Evolutionary conservation across 208 protist species (phyloP).

Genomic region (Wallacemonas sp.): DNA sequence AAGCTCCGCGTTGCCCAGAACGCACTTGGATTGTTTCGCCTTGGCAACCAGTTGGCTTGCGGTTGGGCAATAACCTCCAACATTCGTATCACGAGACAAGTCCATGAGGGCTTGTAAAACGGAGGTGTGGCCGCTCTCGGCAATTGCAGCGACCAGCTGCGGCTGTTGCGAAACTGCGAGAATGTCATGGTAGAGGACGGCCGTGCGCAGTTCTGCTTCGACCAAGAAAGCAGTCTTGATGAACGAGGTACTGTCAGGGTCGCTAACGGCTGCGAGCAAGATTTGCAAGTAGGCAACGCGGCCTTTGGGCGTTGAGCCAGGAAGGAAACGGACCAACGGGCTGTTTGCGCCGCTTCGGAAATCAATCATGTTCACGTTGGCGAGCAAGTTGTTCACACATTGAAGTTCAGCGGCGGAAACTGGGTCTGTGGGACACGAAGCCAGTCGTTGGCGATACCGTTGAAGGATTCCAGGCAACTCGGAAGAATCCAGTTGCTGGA

Average conservation of each 20-base stretch:
- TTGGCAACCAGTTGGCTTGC: too few relatives aligned
- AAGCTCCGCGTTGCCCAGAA: too few relatives aligned
- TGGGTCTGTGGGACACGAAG: not conserved
- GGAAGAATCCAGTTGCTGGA: not conserved
- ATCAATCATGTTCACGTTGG: not conserved
- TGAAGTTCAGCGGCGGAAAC: not conserved
- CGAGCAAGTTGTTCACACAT: not conserved
- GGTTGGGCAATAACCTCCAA: too few relatives aligned
- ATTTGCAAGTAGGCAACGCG: not conserved
- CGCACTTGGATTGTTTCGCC: too few relatives aligned
- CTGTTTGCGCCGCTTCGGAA: constrained; percentile 9
- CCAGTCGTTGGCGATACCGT: not conserved
- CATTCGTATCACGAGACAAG: too few relatives aligned
- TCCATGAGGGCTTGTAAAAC: too few relatives aligned
- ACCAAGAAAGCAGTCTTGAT: not conserved
- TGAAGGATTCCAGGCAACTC: not conserved
- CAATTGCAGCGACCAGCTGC: too few relatives aligned
- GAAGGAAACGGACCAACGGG: not conserved
- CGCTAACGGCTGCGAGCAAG: not conserved
- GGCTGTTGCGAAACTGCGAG: too few relatives aligned
- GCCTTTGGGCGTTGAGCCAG: not conserved
- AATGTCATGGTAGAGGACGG: not conserved
- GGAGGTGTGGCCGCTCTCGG: too few relatives aligned
- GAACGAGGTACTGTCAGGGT: not conserved
- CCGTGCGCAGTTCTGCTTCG: not conserved